These are phyloP conservation scores for Podospora anserina DNA, from an alignment of 495 filamentous ascomycete genomes.

Conservation along the genomic window DNA sequence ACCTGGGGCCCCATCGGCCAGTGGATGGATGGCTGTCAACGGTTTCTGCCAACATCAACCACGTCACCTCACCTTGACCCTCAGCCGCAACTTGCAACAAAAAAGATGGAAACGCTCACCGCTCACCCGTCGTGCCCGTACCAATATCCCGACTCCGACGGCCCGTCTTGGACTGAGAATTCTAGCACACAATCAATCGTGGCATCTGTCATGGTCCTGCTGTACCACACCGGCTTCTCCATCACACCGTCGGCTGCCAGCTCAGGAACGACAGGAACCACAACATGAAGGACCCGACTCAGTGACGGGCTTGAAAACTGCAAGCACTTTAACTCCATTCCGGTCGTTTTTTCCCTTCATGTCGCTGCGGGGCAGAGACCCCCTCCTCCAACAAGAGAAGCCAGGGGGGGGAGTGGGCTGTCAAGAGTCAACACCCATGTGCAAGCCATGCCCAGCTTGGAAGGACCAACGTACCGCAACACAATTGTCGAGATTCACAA, in stretches of 20 bases:
- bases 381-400: neutral
- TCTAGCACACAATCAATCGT: neutral
- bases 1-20: neutral
- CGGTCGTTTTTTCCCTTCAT: neutral
- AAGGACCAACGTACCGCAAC: constrained; percentile 17
- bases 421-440: constrained; percentile 16
- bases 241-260: neutral
- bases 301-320: neutral
- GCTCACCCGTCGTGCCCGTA: constrained; percentile 4
- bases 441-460: constrained; percentile 14
- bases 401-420: constrained; percentile 10
- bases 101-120: constrained; percentile 1
- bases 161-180: constrained; percentile 4
- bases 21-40: constrained; percentile 10
- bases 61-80: constrained; percentile 5
- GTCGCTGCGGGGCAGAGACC: constrained; percentile 2
- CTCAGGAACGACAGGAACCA: neutral
- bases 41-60: constrained; percentile 5
- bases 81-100: constrained; percentile 4
- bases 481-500: constrained; percentile 3
- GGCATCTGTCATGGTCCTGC: neutral
- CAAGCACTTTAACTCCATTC: neutral
- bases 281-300: neutral
- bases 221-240: neutral
- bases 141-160: neutral